Conservation (phyloP, 177 flowering plant species). For the Tripterygium wilfordii region DNA sequence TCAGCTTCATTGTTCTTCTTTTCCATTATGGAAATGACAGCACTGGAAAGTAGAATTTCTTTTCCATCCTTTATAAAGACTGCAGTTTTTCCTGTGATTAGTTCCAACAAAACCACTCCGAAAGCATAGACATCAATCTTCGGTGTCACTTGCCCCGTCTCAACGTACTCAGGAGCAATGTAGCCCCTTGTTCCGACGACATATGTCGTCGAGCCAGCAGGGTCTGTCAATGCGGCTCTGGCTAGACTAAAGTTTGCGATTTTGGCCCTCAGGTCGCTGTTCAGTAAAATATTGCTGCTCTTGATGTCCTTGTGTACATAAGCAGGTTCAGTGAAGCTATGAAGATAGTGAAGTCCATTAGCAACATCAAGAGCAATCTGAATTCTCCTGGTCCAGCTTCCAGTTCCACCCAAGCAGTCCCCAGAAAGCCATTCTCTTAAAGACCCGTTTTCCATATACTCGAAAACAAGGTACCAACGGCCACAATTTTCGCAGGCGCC, state of each 20-base stretch:
- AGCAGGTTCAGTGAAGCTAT: slow-evolving; percentile 49
- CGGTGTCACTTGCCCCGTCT: slow-evolving; percentile 27
- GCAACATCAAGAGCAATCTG: slow-evolving; percentile 64
- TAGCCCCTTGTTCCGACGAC: slow-evolving; percentile 43
- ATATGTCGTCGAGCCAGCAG: slow-evolving; percentile 8
- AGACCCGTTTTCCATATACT: slow-evolving; percentile 48
- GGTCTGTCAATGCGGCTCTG: slow-evolving; percentile 18
- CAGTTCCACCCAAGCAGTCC: slow-evolving; percentile 3
- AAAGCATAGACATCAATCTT: slow-evolving; percentile 49
- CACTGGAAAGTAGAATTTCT: slow-evolving; percentile 21
- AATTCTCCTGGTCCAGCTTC: slow-evolving; percentile 37
- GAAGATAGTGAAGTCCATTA: slow-evolving; percentile 60
- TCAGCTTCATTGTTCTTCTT: slow-evolving; percentile 16
- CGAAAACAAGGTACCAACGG: slow-evolving; percentile 40
- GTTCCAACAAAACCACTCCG: slow-evolving; percentile 50
- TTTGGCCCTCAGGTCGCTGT: slow-evolving; percentile 45
- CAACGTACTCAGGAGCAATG: slow-evolving; percentile 55
- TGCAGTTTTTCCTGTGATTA: slow-evolving; percentile 43
- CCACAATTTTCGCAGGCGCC: slow-evolving; percentile 38
- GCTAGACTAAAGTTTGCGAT: slow-evolving; percentile 52
- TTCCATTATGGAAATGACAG: slow-evolving; percentile 14
- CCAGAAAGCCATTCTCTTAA: slow-evolving; percentile 41
- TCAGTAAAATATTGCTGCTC: slow-evolving; percentile 47
- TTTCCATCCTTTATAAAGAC: slow-evolving; percentile 12
- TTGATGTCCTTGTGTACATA: slow-evolving; percentile 50